Percentiles rank a stretch among this genome's conserved stretches.
Evolutionary conservation across 2,329 filamentous ascomycete genomes (phyloP).

Genomic region (Aspergillus versicolor): DNA sequence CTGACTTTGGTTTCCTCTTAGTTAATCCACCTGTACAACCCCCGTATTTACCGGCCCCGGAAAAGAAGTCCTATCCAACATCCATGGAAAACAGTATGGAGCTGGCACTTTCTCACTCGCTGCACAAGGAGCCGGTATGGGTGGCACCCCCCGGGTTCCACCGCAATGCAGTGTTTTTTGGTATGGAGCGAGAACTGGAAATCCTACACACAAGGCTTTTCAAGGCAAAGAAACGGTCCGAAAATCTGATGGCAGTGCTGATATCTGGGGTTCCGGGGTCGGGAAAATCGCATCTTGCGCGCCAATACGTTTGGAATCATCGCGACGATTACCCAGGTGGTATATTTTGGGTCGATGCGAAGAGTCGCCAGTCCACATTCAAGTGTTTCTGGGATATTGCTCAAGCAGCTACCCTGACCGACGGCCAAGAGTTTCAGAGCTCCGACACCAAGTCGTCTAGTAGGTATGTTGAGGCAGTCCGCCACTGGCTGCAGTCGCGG

Average conservation of each 20-base stretch:
- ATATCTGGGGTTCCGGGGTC: constrained; percentile 65
- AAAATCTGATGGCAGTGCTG: constrained; percentile 63
- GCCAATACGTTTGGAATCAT: constrained; percentile 65
- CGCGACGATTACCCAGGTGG: constrained; percentile 62
- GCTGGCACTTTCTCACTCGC: constrained; percentile 22
- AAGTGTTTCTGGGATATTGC: constrained; percentile 68
- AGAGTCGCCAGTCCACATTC: constrained; percentile 57
- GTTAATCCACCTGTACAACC: constrained; percentile 23
- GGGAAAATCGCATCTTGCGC: constrained; percentile 68
- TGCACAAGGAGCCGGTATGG: constrained; percentile 34
- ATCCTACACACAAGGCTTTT: constrained; percentile 60
- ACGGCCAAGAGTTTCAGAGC: constrained; percentile 41
- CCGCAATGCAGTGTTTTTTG: constrained; percentile 63
- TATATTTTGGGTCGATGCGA: constrained; percentile 68
- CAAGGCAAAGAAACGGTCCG: constrained; percentile 56
- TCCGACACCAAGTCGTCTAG: constrained; percentile 40
- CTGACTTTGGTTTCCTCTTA: constrained; percentile 36
- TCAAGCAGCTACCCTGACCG: constrained; percentile 53
- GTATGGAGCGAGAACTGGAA: constrained; percentile 59
- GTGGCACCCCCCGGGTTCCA: constrained; percentile 58
- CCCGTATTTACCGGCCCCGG: constrained; percentile 19
- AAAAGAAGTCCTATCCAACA: constrained; percentile 27
- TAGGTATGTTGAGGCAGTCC: constrained; percentile 58
- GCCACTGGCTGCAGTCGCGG: constrained; percentile 60
- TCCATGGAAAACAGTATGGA: constrained; percentile 25